Percentiles rank a stretch among this genome's conserved stretches.
Evolutionary conservation across 345 rosid species (phyloP).

Genomic region (Citrus unshiu): DNA sequence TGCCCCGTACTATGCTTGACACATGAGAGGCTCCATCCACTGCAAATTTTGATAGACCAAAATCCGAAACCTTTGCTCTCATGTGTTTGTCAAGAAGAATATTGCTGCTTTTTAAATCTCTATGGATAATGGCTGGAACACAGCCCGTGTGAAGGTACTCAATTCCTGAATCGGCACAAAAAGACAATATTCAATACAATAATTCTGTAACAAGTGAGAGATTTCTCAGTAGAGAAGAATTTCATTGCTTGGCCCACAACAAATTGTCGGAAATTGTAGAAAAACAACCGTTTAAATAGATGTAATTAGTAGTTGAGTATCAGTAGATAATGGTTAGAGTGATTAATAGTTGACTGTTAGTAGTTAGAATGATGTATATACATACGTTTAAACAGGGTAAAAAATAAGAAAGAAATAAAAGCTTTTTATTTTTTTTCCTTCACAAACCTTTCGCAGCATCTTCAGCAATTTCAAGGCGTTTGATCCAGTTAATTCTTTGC

Average conservation of each 20-base stretch:
- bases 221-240: not conserved
- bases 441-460: constrained; percentile 85
- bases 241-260: not conserved
- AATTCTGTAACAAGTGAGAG: not conserved
- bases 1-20: constrained; percentile 96
- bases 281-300: no score
- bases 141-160: constrained; percentile 99
- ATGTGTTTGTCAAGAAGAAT: constrained; percentile 81
- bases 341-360: no score
- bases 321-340: no score
- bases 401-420: no score
- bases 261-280: no score
- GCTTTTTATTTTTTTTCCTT: no score
- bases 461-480: constrained; percentile 96
- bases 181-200: constrained; percentile 13
- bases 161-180: constrained; percentile 51
- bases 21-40: constrained; percentile 94
- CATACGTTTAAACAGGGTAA: no score
- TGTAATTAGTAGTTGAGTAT: no score
- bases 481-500: constrained; percentile 73
- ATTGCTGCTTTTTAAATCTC: constrained; percentile 95
- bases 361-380: no score
- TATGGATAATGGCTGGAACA: constrained; percentile 90
- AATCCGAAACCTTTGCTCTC: constrained; percentile 97
- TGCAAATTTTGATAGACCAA: constrained; percentile 86